Evolutionary conservation across 306 rosid genomes (phyloP), one percentile per base, ranked within the genome.

Genomic region (Cicer pinnatifidum): DNA sequence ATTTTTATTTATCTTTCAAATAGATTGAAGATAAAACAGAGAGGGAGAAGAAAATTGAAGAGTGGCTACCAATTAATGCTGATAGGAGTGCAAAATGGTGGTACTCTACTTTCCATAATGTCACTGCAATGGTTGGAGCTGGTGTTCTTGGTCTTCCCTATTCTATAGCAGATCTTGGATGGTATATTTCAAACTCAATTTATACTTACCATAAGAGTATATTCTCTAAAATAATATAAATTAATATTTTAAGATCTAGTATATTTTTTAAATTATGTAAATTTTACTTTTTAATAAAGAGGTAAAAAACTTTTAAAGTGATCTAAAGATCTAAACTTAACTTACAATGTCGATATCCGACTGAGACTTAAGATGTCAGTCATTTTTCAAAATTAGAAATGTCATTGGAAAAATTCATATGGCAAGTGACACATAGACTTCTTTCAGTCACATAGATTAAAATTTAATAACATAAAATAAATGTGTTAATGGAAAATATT

Each of bases 41-140:
- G 40, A 78, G 41, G 67, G 78, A 86, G 54, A 92, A 68, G 75
- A 70, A 41, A 43, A 84, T 92, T 33, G 89, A 88, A 8, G 92
- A 88, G 6, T 92, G 97, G 89, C 97, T 92, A 76, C 96, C 93
- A 6, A 84, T 92, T 41, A 86, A 88, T 10, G 83, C 96, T 0
- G 70, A 88, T n/a, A 88, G 97, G 60, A 88, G 83, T 72, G 97
- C 87, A 76, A 92, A 89, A 72, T 92, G 97, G 97, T 92, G 93
- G 92, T 85, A 92, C 77, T 77, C 97, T 1, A 85, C 96, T 52
- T 89, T 90, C 79, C 97, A 90, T 91, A 90, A 92, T 79, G 81
- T 92, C 67, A 88, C 96, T 19, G 90, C 97, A 73, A 92, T 90
- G 97, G 94, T 92, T 63, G 97, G 96, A 19, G 96, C 93, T 17